Percentiles rank a stretch among this genome's conserved stretches.
phyloP scores from a whole-genome alignment of 306 rosid genomes.

The Quillaja saponaria region DNA sequence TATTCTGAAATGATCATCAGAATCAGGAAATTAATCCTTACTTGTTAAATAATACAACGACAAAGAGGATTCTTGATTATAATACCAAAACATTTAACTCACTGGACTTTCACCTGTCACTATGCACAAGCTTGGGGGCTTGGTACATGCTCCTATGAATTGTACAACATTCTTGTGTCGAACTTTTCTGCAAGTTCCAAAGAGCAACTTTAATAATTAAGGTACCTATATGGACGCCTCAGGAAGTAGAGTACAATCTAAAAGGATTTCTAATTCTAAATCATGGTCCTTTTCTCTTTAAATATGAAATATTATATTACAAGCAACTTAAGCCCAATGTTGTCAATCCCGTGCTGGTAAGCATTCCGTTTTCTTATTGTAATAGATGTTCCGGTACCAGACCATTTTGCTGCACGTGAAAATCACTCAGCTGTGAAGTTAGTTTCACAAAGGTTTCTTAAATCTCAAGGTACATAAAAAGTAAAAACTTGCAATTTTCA shows the following conservation, averaged over 20 bases:
- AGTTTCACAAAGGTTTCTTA: too few species aligned
- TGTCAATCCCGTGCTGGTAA: too few species aligned
- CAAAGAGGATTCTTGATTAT: background rate
- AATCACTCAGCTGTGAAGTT: too few species aligned
- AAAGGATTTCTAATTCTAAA: background rate
- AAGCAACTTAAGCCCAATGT: too few species aligned
- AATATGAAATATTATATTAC: too few species aligned
- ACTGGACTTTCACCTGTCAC: constrained; percentile 68
- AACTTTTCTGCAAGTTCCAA: constrained; percentile 80
- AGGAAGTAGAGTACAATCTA: background rate
- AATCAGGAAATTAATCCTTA: background rate
- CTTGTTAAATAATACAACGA: background rate
- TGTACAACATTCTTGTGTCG: constrained; percentile 99
- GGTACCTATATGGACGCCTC: background rate
- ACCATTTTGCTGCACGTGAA: too few species aligned
- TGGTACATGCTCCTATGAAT: constrained; percentile 99
- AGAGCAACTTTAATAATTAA: constrained; percentile 21
- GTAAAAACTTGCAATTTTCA: too few species aligned
- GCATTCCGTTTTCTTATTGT: too few species aligned
- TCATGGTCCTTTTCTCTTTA: too few species aligned
- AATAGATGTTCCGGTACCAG: too few species aligned
- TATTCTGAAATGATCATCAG: constrained; percentile 54
- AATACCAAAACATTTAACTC: background rate
- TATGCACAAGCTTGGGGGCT: constrained; percentile 82
- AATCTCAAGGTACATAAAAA: too few species aligned